A percentile compares a stretch with the other conserved stretches of the same genome.
Conservation (phyloP, 2,329 filamentous ascomycete species). For the Tolypocladium nubicola region DNA sequence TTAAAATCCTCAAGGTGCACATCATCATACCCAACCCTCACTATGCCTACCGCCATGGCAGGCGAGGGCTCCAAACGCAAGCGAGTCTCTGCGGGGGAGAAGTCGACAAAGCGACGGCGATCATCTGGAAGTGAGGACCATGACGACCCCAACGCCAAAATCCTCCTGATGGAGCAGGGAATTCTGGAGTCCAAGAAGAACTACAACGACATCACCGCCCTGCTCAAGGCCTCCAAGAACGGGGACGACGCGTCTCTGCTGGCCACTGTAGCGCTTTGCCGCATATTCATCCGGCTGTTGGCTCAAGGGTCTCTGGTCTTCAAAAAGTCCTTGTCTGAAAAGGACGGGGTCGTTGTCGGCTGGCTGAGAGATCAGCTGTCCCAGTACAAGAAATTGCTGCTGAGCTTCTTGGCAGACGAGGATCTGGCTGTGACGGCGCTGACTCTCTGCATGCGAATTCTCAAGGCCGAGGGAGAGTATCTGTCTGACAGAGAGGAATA, state of each 20-base stretch:
- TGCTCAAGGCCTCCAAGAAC: slow-evolving; percentile 47
- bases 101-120: slow-evolving; percentile 40
- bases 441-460: slow-evolving; percentile 69
- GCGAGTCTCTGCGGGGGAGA: slow-evolving; percentile 29
- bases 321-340: slow-evolving; percentile 55
- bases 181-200: slow-evolving; percentile 80
- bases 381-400: slow-evolving; percentile 57
- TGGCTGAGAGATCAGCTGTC: slow-evolving; percentile 70
- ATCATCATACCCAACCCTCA: background rate
- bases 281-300: slow-evolving; percentile 75
- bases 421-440: slow-evolving; percentile 60
- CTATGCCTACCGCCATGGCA: slow-evolving; percentile 14
- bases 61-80: slow-evolving; percentile 37
- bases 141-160: slow-evolving; percentile 49
- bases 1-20: too few relatives aligned
- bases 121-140: slow-evolving; percentile 31
- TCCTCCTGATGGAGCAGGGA: slow-evolving; percentile 66
- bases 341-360: slow-evolving; percentile 60
- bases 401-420: slow-evolving; percentile 51
- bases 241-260: slow-evolving; percentile 46
- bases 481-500: slow-evolving; percentile 51
- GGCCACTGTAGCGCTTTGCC: slow-evolving; percentile 71
- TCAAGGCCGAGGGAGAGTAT: slow-evolving; percentile 67
- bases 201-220: slow-evolving; percentile 77
- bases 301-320: slow-evolving; percentile 60